A percentile compares a stretch with the other conserved stretches of the same genome.
phyloP scores from a whole-genome alignment of 2,329 filamentous ascomycete genomes.

The Monosporascus sp. region DNA sequence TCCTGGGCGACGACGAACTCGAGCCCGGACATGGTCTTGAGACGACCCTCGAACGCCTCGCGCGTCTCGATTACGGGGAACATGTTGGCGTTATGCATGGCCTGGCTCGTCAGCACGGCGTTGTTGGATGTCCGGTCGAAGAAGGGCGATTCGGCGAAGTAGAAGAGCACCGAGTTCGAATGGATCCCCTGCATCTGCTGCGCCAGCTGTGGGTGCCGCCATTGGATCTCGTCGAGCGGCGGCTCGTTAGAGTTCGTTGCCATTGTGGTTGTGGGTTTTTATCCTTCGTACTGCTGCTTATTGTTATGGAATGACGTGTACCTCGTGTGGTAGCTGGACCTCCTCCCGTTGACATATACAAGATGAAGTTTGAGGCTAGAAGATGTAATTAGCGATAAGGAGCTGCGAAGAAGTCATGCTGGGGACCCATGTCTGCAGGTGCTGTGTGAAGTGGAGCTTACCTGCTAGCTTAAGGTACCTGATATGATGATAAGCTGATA shows the following conservation, averaged over 20 bases:
- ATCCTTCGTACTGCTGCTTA: neutral
- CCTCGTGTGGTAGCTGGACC: neutral
- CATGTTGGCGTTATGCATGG: conserved; percentile 56
- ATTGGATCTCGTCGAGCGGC: conserved; percentile 63
- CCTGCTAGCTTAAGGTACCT: too few relatives aligned
- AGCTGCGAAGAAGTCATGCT: too few relatives aligned
- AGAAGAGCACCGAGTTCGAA: conserved; percentile 60
- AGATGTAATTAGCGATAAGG: too few relatives aligned
- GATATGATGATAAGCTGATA: too few relatives aligned
- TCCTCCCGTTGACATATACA: too few relatives aligned
- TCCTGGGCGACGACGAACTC: conserved; percentile 64
- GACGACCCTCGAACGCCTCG: conserved; percentile 56
- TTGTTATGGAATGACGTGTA: too few relatives aligned
- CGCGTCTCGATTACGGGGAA: conserved; percentile 53
- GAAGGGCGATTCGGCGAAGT: conserved; percentile 63
- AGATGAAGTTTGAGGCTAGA: too few relatives aligned
- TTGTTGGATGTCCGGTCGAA: conserved; percentile 66
- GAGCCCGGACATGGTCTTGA: conserved; percentile 60
- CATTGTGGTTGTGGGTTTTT: conserved; percentile 11
- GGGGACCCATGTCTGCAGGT: too few relatives aligned
- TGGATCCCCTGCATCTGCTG: conserved; percentile 54
- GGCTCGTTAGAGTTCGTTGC: conserved; percentile 17
- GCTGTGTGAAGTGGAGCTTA: too few relatives aligned
- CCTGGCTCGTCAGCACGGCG: conserved; percentile 56
- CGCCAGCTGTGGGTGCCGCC: conserved; percentile 48